Evolutionary conservation across 179 eudicot genomes (phyloP), one percentile per base, ranked within the genome.

Genomic region (Pouteria campechiana): DNA sequence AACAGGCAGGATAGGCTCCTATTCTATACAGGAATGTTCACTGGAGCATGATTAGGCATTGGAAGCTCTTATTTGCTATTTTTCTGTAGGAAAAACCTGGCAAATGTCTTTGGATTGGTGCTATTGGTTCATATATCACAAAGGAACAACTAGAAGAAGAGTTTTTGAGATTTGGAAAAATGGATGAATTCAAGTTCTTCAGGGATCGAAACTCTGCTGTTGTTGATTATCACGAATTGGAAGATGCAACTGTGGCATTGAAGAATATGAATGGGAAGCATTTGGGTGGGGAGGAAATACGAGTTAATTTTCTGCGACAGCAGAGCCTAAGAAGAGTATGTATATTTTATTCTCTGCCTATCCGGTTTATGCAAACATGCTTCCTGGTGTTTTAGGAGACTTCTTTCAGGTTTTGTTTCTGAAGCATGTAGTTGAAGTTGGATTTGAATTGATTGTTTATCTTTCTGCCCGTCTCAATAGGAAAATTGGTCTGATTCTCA

Each of bases 81-180:
- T n/a, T n/a, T 42, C 58, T 46, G 64, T 81, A 92, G 96, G 96
- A 96, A 43, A 92, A 70, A 64, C 93, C 92, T 23, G 87, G 96
- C 41, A 87, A 83, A 58, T 82, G 76, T 62, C 66, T 92, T 40
- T 92, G 99, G 94, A 81, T 92, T 21, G 80, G 96, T 57, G 96
- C 94, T 48, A 61, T 92, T 45, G 46, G 81, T 63, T 57, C 70
- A 29, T 62, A 92, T 41, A 52, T 80, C 44, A 60, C 88, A 9
- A 92, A 68, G 69, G 96, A 92, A 52, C 58, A 45, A 48, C 58
- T 92, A 52, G 99, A 87, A 66, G 76, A 69, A 53, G 90, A 82
- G 48, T 75, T 92, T 56, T 32, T 44, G 11, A 77, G 58, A 57
- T 82, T 69, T 68, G 99, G 99, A 27, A 64, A 77, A 66, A 67